Base-by-base conservation (phyloP, 202 grass and related monocot species). In the Setaria viridis region DNA sequence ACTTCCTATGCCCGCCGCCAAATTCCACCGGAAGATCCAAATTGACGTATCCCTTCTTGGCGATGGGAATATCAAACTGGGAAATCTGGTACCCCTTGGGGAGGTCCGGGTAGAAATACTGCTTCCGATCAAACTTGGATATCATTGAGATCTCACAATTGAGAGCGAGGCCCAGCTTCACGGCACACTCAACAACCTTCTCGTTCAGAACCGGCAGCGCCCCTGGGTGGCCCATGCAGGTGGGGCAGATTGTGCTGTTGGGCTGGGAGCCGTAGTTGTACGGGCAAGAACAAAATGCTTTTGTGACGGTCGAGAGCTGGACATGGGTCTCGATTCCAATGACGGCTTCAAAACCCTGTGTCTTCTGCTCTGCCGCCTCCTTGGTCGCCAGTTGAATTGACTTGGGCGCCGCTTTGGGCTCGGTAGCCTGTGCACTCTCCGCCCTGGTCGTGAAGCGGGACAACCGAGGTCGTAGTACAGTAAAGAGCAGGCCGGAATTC, bases 301-400 rank as follows among this genome's bases (percentile, higher is more conserved):
- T 99, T 4, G 96, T 94, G 57, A 78, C 62, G 1, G 93, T 99
- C 1, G 77, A 90, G 20, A 95, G 90, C 78, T 95, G 96, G 56
- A 99, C 96, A 57, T 99, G 96, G 43, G 96, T 99, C 85, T 99
- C 96, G 10, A 99, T 99, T n/a, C 96, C 96, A 7, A 99, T 95
- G 42, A 99, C 70, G 1, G 91, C 90, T 62, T 99, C 96, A 10
- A 91, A 99, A 51, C 93, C 93, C 74, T 92, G 88, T 2, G 21
- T 55, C 63, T 92, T 93, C 71, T 91, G 87, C 43, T 94, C 86
- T 0, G 79, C 74, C 11, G 79, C 80, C 82, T 89, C 84, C 73
- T 85, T 90, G 37, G 84, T 86, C 19, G 85, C 81, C n/a, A 86
- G 50, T 59, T 99, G 91, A 34, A 85, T 83, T 1, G 84, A 94